Percentiles rank a stretch among this genome's conserved stretches.
Conservation (phyloP, 768 basidiomycete genomes). For the Mycena indigotica region DNA sequence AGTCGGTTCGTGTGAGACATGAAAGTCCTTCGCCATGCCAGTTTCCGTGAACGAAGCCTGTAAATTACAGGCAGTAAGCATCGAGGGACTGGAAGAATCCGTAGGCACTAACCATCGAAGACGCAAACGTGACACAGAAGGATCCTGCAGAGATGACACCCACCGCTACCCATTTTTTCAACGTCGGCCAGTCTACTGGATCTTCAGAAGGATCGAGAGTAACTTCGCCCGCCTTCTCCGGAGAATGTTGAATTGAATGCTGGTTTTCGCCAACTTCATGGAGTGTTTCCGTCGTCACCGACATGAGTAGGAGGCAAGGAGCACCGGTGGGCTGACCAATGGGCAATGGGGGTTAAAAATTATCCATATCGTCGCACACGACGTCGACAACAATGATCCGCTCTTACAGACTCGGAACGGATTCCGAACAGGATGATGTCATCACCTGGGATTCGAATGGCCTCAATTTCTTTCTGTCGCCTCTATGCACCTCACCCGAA, state of each 20-base stretch:
- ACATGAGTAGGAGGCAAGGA: background rate
- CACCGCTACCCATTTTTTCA: slow-evolving; percentile 53
- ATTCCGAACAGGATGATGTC: too few relatives aligned
- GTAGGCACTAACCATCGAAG: slow-evolving; percentile 50
- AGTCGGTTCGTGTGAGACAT: slow-evolving; percentile 48
- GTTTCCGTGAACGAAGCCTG: slow-evolving; percentile 67
- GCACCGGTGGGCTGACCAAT: background rate
- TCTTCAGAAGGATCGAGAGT: slow-evolving; percentile 43
- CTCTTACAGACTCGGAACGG: too few relatives aligned
- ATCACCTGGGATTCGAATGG: too few relatives aligned
- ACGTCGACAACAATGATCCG: too few relatives aligned
- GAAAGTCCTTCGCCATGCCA: slow-evolving; percentile 53
- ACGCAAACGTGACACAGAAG: slow-evolving; percentile 56
- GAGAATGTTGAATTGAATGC: background rate
- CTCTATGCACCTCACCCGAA: too few relatives aligned
- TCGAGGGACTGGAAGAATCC: too few relatives aligned
- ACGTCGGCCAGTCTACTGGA: slow-evolving; percentile 41
- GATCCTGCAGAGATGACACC: slow-evolving; percentile 48
- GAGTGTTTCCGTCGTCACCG: background rate
- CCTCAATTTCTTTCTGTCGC: too few relatives aligned
- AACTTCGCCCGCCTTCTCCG: slow-evolving; percentile 26
- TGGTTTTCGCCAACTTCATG: background rate
- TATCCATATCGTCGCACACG: too few relatives aligned
- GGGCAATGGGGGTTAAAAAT: background rate
- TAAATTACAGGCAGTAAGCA: background rate